Evolutionary conservation across 2,329 filamentous ascomycete species (phyloP).

Genomic region (Colletotrichum orchidophilum): DNA sequence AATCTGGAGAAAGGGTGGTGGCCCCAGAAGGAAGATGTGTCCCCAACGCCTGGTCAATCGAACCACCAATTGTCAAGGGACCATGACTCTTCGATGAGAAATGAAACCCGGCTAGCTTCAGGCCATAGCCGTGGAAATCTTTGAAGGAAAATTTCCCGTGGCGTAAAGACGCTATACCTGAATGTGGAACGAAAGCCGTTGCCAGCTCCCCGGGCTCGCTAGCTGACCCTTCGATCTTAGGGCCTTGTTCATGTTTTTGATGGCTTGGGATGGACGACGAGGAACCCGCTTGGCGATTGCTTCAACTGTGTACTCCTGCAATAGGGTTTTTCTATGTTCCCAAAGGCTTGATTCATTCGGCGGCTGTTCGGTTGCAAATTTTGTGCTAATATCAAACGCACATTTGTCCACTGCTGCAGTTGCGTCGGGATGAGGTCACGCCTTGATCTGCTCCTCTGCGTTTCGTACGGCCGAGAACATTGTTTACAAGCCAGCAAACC

Average conservation of each 20-base stretch:
- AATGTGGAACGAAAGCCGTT: constrained; percentile 15
- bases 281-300: not conserved
- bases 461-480: not conserved
- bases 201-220: not conserved
- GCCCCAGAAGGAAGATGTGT: not conserved
- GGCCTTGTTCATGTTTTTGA: not conserved
- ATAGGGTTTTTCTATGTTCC: not conserved
- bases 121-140: not conserved
- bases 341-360: not conserved
- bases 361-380: not conserved
- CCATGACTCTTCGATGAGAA: not conserved
- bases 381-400: not conserved
- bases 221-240: constrained; percentile 1
- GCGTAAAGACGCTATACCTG: not conserved
- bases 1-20: constrained; percentile 13
- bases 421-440: not conserved
- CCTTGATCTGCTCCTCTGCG: not conserved
- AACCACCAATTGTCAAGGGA: not conserved
- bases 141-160: not conserved
- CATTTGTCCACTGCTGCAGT: not conserved
- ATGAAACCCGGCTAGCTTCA: constrained; percentile 4
- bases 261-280: constrained; percentile 5
- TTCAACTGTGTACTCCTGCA: not conserved
- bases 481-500: not conserved
- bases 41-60: not conserved